Evolutionary conservation across 2,329 filamentous ascomycete genomes (phyloP), one percentile per base, ranked within the genome.

Genomic region (Aspergillus aculeatus): DNA sequence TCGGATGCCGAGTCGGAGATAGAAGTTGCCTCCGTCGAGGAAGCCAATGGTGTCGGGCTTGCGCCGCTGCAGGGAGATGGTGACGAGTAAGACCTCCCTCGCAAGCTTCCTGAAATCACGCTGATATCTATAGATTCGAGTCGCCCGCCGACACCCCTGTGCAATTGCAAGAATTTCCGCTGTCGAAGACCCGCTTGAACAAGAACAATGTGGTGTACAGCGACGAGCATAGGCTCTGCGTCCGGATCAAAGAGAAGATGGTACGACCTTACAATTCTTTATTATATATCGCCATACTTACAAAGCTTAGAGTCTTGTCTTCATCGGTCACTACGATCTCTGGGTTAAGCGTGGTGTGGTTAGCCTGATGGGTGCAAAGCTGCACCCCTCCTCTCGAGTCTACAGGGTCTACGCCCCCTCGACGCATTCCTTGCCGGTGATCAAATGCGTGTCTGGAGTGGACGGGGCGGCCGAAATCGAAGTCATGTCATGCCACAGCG

Each of bases 311-410:
- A 80, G 74, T 41, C 79, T 72, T 29, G 73, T 75, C 7, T 54
- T 81, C 5, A 53, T 80, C n/a, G 86, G 86, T 12, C 79, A 81
- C 48, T 87, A 84, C 66, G 79, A 84, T 59, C 68, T 88, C n/a
- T 80, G 80, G 72, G 81, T 88, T 5, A 78, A 81, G 49, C 76
- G 79, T 66, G 86, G 85, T 12, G 77, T 83, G 26, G 72, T 86
- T 35, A 83, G 80, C 51, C 68, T 87, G 51, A 83, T 84, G 69
- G 86, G 86, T 35, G 84, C 84, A n/a, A 82, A 83, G 47, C 65
- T 88, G 10, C 77, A 80, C 57, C 77, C 81, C 12, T 78, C 78
- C 2, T 67, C 76, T 7, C 65, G 66, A 12, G 50, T 74, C 1
- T 78, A 82, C 64, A 75, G 81, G 58, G 78, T 85, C 7, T 85